Evolutionary conservation across 1,284 basidiomycete genomes (phyloP).

Genomic region (Apiotrichum mycotoxinovorans): DNA sequence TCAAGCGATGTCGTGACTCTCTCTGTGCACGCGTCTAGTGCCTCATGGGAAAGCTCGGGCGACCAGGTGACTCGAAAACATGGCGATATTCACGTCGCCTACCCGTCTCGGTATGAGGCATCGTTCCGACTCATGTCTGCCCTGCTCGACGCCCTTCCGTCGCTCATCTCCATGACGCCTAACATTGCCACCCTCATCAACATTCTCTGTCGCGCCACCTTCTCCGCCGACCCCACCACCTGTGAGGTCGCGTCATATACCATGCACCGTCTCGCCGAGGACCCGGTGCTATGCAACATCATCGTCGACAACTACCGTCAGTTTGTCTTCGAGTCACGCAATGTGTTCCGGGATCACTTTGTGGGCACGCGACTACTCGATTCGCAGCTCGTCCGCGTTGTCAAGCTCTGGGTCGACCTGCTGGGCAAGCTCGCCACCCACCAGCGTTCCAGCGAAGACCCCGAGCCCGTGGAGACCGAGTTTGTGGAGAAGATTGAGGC

Average conservation of each 20-base stretch:
- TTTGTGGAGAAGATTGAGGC: conserved; percentile 60
- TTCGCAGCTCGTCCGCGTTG: conserved; percentile 56
- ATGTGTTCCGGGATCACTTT: conserved; percentile 65
- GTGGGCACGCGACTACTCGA: conserved; percentile 63
- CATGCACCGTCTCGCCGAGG: conserved; percentile 67
- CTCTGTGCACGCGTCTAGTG: conserved; percentile 58
- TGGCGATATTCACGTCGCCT: conserved; percentile 66
- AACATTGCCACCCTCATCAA: conserved; percentile 58
- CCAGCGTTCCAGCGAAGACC: conserved; percentile 45
- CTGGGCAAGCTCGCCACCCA: conserved; percentile 66
- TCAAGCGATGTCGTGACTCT: conserved; percentile 77
- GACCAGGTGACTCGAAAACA: conserved; percentile 55
- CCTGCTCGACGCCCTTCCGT: conserved; percentile 81
- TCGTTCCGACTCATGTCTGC: conserved; percentile 72
- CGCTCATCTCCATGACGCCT: conserved; percentile 58
- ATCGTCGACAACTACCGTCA: conserved; percentile 68
- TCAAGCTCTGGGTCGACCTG: conserved; percentile 70
- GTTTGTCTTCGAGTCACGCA: conserved; percentile 71
- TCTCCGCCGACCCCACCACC: conserved; percentile 76
- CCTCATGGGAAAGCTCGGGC: conserved; percentile 44
- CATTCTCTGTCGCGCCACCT: conserved; percentile 73
- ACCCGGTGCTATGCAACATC: conserved; percentile 58
- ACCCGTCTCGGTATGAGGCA: conserved; percentile 61
- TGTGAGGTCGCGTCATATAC: conserved; percentile 67
- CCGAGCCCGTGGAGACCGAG: conserved; percentile 35